Base-by-base conservation (phyloP, 148 eudicot species). In the Beta vulgaris region DNA sequence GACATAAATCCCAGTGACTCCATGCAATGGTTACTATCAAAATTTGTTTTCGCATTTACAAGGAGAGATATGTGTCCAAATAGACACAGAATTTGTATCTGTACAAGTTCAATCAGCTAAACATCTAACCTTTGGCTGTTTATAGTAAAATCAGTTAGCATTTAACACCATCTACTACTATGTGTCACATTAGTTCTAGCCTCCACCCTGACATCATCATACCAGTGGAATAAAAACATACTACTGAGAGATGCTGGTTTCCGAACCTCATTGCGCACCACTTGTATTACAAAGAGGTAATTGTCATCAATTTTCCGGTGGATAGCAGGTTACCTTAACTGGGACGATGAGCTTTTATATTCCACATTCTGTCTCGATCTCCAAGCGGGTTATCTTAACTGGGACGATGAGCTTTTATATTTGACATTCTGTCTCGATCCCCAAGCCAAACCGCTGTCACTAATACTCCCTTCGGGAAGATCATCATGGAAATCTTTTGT, bases 401-500 rank as follows among this genome's bases (percentile, higher is more conserved):
- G 86, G 39, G 88, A 90, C 42, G 85, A 71, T n/a, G 85, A 73
- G 15, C 72, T 72, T 78, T 82, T 88, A 35, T 82, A 68, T 76
- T 68, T 82, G 79, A 48, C 54, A 82, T 82, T 79, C 25, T 71
- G 84, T 79, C 88, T 86, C 73, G 81, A 87, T 40, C 83, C 85
- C 43, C 87, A 57, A 6, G 87, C 69, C 79, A 91, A 75, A 73
- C 93, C 91, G 73, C 98, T 91, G 84, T 94, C 98, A 46, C 98
- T 94, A 37, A 87, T 76, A 82, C 96, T 90, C 15, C 97, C 98
- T 74, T 86, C 88, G 2, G 77, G 64, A 61, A 85, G 77, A 60
- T 84, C 73, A 19, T 88, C 91, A 34, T 83, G 89, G 51, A 78
- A 78, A 61, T 94, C 97, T 71, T 82, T 85, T 1, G 75, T 68